Evolutionary conservation across 768 basidiomycete genomes (phyloP).

Genomic region (Mycena metata): DNA sequence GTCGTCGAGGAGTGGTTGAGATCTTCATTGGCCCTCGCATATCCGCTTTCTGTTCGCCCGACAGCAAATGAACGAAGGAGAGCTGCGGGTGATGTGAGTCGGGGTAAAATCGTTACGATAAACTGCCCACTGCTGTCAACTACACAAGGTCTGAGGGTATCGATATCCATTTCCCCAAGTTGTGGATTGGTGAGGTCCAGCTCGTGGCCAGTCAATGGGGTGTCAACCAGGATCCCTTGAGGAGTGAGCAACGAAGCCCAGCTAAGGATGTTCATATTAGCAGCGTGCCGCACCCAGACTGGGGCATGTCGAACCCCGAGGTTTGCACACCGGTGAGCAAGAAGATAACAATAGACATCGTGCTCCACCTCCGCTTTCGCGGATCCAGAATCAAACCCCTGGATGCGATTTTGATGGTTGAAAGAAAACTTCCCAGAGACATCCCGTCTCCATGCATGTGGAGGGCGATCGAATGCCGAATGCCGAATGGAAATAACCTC

Average conservation of each 20-base stretch:
- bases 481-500: constrained; percentile 9
- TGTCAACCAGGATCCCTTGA: background rate
- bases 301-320: constrained; percentile 1
- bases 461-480: background rate
- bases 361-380: background rate
- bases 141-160: background rate
- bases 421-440: background rate
- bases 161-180: background rate
- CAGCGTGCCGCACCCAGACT: background rate
- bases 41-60: background rate
- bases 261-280: background rate
- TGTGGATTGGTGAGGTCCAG: constrained; percentile 1
- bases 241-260: constrained; percentile 17
- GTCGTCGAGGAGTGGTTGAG: too few species aligned
- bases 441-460: constrained; percentile 6
- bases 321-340: constrained; percentile 17
- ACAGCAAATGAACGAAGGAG: background rate
- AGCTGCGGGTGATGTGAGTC: background rate
- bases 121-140: background rate
- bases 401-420: constrained; percentile 3
- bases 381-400: background rate
- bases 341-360: background rate
- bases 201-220: background rate
- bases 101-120: background rate
- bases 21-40: background rate